Evolutionary conservation across 1,284 basidiomycete genomes (phyloP).

Genomic region (Cutaneotrichosporon cyanovorans): DNA sequence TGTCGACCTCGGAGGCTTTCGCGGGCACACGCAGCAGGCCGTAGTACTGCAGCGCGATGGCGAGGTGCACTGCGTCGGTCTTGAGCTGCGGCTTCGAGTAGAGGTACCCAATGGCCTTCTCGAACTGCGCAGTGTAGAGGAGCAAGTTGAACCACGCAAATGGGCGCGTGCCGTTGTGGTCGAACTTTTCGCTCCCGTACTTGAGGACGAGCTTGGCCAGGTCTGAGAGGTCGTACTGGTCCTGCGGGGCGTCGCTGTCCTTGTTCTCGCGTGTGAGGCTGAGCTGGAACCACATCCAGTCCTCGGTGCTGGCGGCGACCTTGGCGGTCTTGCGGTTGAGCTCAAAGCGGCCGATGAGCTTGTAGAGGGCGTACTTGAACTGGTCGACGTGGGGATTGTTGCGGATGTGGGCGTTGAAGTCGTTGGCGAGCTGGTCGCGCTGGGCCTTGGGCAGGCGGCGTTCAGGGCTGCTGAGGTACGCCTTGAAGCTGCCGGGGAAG

Average conservation of each 20-base stretch:
- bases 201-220: slow-evolving; percentile 72
- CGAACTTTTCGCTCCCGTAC: slow-evolving; percentile 88
- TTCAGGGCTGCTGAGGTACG: slow-evolving; percentile 77
- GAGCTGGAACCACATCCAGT: slow-evolving; percentile 98
- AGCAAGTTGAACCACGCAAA: slow-evolving; percentile 80
- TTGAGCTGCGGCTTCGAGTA: slow-evolving; percentile 83
- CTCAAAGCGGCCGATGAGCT: slow-evolving; percentile 89
- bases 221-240: slow-evolving; percentile 63
- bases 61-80: slow-evolving; percentile 90
- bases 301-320: slow-evolving; percentile 87
- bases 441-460: slow-evolving; percentile 68
- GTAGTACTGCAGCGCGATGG: slow-evolving; percentile 86
- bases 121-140: slow-evolving; percentile 88
- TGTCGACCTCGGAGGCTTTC: slow-evolving; percentile 69
- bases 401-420: slow-evolving; percentile 88
- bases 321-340: slow-evolving; percentile 71
- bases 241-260: slow-evolving; percentile 56
- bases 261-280: slow-evolving; percentile 59
- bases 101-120: slow-evolving; percentile 80
- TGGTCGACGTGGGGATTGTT: slow-evolving; percentile 75
- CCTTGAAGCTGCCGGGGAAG: slow-evolving; percentile 75
- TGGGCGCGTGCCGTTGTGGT: slow-evolving; percentile 60
- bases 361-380: slow-evolving; percentile 92
- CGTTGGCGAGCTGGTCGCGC: slow-evolving; percentile 74
- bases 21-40: slow-evolving; percentile 79